Evolutionary conservation across 306 rosid species (phyloP).

Genomic region (Mimosa bimucronata): DNA sequence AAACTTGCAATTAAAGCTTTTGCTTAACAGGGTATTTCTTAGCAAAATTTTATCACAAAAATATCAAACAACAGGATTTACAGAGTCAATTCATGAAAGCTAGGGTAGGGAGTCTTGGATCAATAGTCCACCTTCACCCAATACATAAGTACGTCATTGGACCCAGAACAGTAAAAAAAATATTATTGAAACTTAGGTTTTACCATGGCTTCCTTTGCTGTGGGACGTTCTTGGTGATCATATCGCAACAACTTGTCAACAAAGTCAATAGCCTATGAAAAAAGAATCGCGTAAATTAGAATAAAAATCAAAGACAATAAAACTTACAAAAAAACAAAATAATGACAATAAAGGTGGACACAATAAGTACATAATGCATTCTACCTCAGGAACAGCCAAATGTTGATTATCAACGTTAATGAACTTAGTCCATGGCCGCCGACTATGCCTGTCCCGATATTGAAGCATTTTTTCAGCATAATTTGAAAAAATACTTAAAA

Average conservation of each 20-base stretch:
- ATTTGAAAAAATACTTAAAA: not conserved
- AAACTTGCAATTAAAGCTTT: not conserved
- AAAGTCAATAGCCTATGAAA: conserved; percentile 77
- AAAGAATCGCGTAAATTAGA: conserved; percentile 2
- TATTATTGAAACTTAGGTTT: conserved; percentile 22
- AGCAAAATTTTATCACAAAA: not conserved
- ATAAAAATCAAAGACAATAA: conserved; percentile 20
- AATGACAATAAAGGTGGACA: not conserved
- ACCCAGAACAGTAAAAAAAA: not conserved
- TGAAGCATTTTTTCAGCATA: conserved; percentile 1
- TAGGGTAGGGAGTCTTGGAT: not conserved
- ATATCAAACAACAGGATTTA: not conserved
- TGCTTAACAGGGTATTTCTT: not conserved
- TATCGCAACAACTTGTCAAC: conserved; percentile 80
- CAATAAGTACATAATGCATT: conserved; percentile 8
- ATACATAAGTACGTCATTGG: not conserved
- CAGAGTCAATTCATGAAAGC: not conserved
- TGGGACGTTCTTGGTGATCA: conserved; percentile 95
- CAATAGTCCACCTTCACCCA: not conserved
- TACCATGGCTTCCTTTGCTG: conserved; percentile 98
- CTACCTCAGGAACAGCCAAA: conserved; percentile 88
- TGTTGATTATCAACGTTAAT: conserved; percentile 81
- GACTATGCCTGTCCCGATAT: conserved; percentile 67
- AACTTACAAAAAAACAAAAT: too few species aligned
- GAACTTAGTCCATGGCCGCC: conserved; percentile 85